These are phyloP conservation scores for Colletotrichum horii DNA, from an alignment of 2,329 filamentous ascomycete genomes.

Conservation along the genomic window DNA sequence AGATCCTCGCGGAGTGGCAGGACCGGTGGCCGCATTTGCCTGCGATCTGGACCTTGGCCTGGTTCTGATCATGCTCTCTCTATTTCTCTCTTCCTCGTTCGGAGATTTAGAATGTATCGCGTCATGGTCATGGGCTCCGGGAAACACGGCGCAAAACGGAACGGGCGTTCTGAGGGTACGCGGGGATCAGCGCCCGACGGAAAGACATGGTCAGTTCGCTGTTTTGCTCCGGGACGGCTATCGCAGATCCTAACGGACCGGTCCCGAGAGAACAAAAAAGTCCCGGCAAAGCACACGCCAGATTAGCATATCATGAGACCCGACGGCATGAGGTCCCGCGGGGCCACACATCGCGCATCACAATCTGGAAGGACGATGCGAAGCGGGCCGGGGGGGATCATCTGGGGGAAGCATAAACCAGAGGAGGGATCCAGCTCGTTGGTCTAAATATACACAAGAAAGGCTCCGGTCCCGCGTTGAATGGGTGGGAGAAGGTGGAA, in stretches of 20 bases:
- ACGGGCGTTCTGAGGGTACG: background rate
- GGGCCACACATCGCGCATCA: background rate
- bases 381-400: background rate
- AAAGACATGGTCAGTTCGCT: background rate
- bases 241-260: background rate
- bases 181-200: background rate
- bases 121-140: background rate
- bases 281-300: background rate
- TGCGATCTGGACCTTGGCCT: conserved; percentile 91
- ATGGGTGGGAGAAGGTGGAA: background rate
- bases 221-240: background rate
- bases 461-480: background rate
- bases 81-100: background rate
- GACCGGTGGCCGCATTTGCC: conserved; percentile 92
- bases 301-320: background rate
- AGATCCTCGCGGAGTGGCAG: conserved; percentile 92
- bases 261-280: background rate
- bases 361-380: background rate
- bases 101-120: background rate
- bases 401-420: background rate
- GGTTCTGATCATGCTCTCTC: conserved; percentile 66
- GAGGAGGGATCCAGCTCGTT: background rate
- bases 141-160: background rate
- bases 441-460: background rate
- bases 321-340: background rate